Conservation (phyloP, 352 stramenopile species). For the Globisporangium nunn region DNA sequence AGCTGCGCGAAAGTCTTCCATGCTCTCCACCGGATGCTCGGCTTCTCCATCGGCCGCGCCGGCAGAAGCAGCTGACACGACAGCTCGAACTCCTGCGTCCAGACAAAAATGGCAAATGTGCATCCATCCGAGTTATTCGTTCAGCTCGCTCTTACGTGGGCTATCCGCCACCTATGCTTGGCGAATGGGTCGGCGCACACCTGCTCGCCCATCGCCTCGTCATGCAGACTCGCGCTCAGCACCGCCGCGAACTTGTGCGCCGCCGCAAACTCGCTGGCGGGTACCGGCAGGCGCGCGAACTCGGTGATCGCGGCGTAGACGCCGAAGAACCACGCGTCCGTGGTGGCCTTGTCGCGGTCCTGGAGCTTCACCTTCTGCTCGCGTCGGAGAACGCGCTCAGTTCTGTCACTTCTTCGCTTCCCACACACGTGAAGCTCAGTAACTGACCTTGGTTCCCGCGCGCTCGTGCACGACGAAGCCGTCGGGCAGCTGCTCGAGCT, state of each 20-base stretch:
- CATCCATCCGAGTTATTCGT: not conserved
- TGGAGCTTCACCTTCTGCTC: constrained; percentile 64
- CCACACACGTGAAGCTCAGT: not conserved
- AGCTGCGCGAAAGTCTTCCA: constrained; percentile 69
- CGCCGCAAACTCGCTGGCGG: constrained; percentile 13
- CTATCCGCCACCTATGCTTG: too few relatives aligned
- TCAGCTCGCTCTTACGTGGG: not conserved
- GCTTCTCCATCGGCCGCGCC: constrained; percentile 42
- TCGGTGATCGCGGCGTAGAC: constrained; percentile 73
- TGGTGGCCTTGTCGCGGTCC: constrained; percentile 70
- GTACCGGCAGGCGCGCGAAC: constrained; percentile 39
- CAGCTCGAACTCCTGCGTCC: constrained; percentile 55
- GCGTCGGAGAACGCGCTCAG: too few relatives aligned
- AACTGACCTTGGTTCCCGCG: constrained; percentile 23
- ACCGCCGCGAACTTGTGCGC: constrained; percentile 43
- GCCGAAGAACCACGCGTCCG: constrained; percentile 72
- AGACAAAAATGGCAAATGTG: constrained; percentile 7
- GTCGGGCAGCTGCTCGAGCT: constrained; percentile 66
- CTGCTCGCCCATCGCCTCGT: constrained; percentile 52
- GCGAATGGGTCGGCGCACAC: constrained; percentile 9
- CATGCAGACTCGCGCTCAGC: constrained; percentile 41
- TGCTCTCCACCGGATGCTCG: constrained; percentile 70
- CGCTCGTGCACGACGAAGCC: constrained; percentile 70
- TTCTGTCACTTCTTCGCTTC: too few relatives aligned
- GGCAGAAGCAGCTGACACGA: constrained; percentile 62